Evolutionary conservation across 129 eudicot genomes (phyloP).

Genomic region (Lactuca saligna): DNA sequence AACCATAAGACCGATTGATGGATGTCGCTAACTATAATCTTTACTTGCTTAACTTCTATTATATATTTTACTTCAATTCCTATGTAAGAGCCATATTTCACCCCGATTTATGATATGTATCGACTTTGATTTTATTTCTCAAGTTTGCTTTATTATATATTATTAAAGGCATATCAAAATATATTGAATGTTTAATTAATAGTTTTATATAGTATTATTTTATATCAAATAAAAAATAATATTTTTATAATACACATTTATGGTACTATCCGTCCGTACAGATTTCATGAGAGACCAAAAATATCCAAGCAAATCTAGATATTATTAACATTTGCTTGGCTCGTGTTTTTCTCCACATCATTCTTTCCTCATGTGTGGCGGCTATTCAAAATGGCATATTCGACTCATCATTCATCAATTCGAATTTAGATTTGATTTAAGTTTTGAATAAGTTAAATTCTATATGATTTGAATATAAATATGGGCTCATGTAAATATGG

Average conservation of each 20-base stretch:
- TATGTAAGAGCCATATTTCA: neutral
- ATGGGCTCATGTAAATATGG: too few relatives aligned
- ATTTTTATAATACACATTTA: neutral
- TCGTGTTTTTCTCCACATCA: slow-evolving; percentile 16
- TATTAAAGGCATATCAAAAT: neutral
- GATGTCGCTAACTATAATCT: too few relatives aligned
- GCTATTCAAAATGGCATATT: slow-evolving; percentile 1
- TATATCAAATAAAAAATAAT: too few relatives aligned
- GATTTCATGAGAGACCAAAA: slow-evolving; percentile 2
- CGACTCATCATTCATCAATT: neutral
- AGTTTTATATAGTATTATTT: neutral
- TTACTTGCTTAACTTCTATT: too few relatives aligned
- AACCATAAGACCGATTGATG: neutral
- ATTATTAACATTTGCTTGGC: slow-evolving; percentile 14
- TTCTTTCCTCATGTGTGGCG: slow-evolving; percentile 11
- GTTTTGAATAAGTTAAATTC: too few relatives aligned
- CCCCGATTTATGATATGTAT: neutral
- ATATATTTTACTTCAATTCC: neutral
- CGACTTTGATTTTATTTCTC: too few relatives aligned
- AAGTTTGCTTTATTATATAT: neutral
- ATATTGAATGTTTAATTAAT: neutral
- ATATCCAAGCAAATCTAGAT: neutral
- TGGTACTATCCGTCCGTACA: slow-evolving; percentile 11
- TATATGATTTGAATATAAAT: too few relatives aligned
- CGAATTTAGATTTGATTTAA: too few relatives aligned